Base-by-base conservation (phyloP, 345 rosid genomes). In the Brassica cretica region DNA sequence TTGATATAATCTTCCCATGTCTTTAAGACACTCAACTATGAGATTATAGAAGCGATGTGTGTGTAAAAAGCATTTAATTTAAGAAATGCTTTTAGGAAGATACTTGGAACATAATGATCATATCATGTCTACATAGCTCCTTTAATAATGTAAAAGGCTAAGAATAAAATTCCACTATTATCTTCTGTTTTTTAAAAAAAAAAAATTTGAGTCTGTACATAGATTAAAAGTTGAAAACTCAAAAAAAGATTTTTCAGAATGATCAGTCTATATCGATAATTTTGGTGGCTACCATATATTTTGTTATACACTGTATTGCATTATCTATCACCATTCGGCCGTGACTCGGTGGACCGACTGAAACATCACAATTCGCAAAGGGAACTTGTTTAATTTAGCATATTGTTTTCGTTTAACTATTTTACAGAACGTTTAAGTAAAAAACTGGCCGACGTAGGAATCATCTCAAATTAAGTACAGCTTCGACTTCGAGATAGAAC, bases 121-220 rank as follows among this genome's bases (percentile, higher is more conserved):
- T 77, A 49, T 72, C 77, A 78, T 72, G 60, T 65, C 55, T 71
- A 12, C 15, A 46, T 58, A 32, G 55, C 59, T 55, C 81, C 70
- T 73, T 79, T 78, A 72, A 72, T 78, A 72, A 66, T 72, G 62
- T 72, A 66, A 46, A 65, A 78, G 30, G 39, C 62, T 78, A 76
- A 30, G 76, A 56, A 65, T 65, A 72, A 72, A 71, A 66, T 49
- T 49, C 25, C 60, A 62, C 30, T 29, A 59, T 66, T 29, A 1
- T 5, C 29, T 24, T 61, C 12, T 62, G 49, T 37, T 27, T 15
- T n/a, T 25, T 62, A 24, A 24, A 24, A n/a, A n/a, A n/a, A n/a
- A n/a, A n/a, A 1, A 66, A 75, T 62, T 30, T 16, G 59, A 51
- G 66, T 27, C 32, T 77, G 62, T 71, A 24, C 6, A 49, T 33